Percentiles rank a stretch among this genome's conserved stretches.
Conservation (phyloP, 371 early-diverging fungal species). For the Batkoa obscura region DNA sequence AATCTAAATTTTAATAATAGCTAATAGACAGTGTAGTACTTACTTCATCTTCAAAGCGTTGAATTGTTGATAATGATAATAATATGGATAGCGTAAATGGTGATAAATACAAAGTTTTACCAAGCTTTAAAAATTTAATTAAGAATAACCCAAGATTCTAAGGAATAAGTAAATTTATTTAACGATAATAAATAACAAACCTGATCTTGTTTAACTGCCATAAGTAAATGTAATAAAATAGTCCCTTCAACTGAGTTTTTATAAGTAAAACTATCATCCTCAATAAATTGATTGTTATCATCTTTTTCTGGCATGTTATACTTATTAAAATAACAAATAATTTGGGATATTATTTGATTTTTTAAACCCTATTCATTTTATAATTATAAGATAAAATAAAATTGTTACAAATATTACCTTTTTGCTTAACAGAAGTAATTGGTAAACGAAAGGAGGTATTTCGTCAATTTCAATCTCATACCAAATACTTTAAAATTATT, state of each 20-base stretch:
- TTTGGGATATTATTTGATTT: too few species aligned
- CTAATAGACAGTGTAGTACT: not conserved
- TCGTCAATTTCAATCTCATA: not conserved
- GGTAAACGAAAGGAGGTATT: slow-evolving; percentile 4
- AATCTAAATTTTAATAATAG: not conserved
- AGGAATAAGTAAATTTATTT: not conserved
- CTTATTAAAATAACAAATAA: too few species aligned
- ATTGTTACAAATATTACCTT: slow-evolving; percentile 3
- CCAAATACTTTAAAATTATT: not conserved
- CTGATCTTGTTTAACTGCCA: slow-evolving; percentile 1
- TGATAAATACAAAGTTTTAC: not conserved
- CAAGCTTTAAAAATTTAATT: not conserved
- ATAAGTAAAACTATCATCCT: too few species aligned
- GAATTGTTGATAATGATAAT: not conserved
- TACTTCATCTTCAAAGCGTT: not conserved
- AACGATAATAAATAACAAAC: not conserved
- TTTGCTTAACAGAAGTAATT: not conserved
- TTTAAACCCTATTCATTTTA: too few species aligned
- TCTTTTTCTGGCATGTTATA: too few species aligned
- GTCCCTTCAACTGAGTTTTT: too few species aligned
- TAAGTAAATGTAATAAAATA: not conserved
- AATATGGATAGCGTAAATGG: slow-evolving; percentile 2
- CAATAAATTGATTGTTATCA: too few species aligned
- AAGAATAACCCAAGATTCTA: not conserved
- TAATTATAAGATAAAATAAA: too few species aligned